These are phyloP conservation scores for Solanum megistacrolobum DNA, from an alignment of 257 asterid species.

Conservation along the genomic window DNA sequence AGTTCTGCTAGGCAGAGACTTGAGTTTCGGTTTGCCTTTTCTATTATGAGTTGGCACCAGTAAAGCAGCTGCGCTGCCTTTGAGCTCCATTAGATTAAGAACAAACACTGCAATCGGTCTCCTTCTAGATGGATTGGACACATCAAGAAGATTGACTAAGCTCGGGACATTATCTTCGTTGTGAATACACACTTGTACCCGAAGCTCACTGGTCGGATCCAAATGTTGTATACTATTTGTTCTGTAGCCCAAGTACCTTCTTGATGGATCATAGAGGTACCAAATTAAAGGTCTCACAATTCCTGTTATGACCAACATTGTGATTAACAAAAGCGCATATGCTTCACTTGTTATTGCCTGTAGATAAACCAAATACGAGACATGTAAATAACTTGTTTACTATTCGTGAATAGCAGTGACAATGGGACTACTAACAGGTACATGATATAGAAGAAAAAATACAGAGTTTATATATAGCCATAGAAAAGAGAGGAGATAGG, in stretches of 20 bases:
- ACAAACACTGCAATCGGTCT: constrained; percentile 28
- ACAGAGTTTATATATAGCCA: not conserved
- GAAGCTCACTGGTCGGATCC: constrained; percentile 29
- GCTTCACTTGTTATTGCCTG: constrained; percentile 39
- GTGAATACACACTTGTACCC: constrained; percentile 39
- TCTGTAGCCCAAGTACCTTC: constrained; percentile 21
- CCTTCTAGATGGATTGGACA: constrained; percentile 22
- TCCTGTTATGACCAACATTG: constrained; percentile 48
- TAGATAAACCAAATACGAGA: not conserved
- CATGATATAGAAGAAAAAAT: not conserved
- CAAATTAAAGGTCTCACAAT: constrained; percentile 31
- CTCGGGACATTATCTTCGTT: constrained; percentile 37
- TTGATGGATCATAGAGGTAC: constrained; percentile 46
- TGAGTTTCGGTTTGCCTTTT: constrained; percentile 6
- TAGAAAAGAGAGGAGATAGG: not conserved
- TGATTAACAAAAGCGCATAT: constrained; percentile 31
- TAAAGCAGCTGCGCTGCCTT: constrained; percentile 39
- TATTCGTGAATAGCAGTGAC: not conserved
- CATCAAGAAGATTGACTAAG: constrained; percentile 38
- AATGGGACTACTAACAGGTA: not conserved
- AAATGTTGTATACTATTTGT: constrained; percentile 28
- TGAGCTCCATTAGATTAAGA: constrained; percentile 46
- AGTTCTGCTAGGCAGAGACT: constrained; percentile 23
- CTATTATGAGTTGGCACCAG: constrained; percentile 21
- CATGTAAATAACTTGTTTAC: not conserved